Evolutionary conservation across 805 yeast species (phyloP).

Genomic region (Blastobotrys terrestris): DNA sequence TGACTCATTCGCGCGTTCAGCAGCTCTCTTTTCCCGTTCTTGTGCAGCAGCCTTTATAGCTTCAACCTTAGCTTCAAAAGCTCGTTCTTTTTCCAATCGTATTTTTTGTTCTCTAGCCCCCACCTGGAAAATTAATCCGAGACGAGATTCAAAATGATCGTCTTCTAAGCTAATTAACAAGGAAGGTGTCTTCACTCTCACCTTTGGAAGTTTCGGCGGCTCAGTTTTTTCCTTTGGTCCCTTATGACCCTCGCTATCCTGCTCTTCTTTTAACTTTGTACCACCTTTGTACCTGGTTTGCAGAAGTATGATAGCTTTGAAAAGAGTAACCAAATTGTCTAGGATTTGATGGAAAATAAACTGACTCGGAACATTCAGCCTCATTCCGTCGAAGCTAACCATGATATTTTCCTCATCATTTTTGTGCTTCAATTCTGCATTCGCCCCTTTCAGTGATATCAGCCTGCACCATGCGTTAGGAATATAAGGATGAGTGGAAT

Average conservation of each 20-base stretch:
- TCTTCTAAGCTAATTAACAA: constrained; percentile 69
- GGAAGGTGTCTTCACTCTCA: constrained; percentile 49
- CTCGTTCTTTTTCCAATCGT: constrained; percentile 45
- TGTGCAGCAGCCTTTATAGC: constrained; percentile 13
- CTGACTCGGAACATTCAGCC: constrained; percentile 55
- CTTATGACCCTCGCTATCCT: constrained; percentile 8
- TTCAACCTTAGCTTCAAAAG: constrained; percentile 34
- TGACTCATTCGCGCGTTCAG: background rate
- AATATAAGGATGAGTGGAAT: constrained; percentile 45
- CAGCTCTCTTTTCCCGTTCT: background rate
- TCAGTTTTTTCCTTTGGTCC: constrained; percentile 24
- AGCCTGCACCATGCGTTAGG: constrained; percentile 34
- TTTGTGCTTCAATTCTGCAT: constrained; percentile 14
- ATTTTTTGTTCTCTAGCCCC: constrained; percentile 51
- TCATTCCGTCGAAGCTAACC: constrained; percentile 29
- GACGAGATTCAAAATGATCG: constrained; percentile 81
- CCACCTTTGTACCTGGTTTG: constrained; percentile 24
- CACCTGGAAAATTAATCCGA: constrained; percentile 56
- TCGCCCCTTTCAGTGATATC: constrained; percentile 23
- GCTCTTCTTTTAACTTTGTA: constrained; percentile 12
- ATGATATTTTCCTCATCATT: constrained; percentile 19
- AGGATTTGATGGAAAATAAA: constrained; percentile 73
- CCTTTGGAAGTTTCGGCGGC: constrained; percentile 35
- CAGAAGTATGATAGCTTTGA: constrained; percentile 58
- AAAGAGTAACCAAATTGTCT: constrained; percentile 64